Evolutionary conservation across 495 filamentous ascomycete genomes (phyloP), one percentile per base, ranked within the genome.

Genomic region (Amorphotheca resinae): DNA sequence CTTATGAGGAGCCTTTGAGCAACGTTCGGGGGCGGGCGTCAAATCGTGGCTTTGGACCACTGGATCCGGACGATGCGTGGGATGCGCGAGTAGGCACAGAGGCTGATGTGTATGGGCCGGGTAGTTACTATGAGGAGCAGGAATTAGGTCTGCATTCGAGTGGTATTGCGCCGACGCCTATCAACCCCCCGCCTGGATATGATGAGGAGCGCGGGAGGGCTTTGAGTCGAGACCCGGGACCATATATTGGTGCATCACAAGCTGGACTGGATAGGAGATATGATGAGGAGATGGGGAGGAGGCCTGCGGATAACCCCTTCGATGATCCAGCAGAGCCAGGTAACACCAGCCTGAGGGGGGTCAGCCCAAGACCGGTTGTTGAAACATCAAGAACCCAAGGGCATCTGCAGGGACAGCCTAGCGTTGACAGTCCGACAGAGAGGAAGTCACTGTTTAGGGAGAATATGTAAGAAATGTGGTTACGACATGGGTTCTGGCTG

Each of bases 1-100:
- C 77, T 18, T 83, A 83, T 64, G 80, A 83, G 53, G 64, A 66
- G 32, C 51, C 57, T 8, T 38, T 53, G 42, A 31, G 53, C 53
- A 53, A 62, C 22, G 57, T 59, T 5, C 54, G 62, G 8, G 39
- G 55, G 34, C 38, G 38, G 20, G 48, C 38, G 2, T 42, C 21
- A 22, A 52, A 54, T 30, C 56, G 68, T 30, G 64, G 65, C 30
- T 68, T 66, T 58, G 65, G 66, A 26, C 53, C 67, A 15, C 62
- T 81, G 21, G 80, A 85, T 53, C 79, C 77, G 0, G 80, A 85
- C 57, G 78, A 80, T 45, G 78, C 80, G 18, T 85, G 80, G 80
- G 79, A 83, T 63, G 50, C 78, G 37, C 55, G 76, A 25, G 79
- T 85, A 3, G 77, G 74, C 26, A 62, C 69, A 39, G 78, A 79